Conservation (phyloP, 257 asterid genomes). For the Fraxinus americana region DNA sequence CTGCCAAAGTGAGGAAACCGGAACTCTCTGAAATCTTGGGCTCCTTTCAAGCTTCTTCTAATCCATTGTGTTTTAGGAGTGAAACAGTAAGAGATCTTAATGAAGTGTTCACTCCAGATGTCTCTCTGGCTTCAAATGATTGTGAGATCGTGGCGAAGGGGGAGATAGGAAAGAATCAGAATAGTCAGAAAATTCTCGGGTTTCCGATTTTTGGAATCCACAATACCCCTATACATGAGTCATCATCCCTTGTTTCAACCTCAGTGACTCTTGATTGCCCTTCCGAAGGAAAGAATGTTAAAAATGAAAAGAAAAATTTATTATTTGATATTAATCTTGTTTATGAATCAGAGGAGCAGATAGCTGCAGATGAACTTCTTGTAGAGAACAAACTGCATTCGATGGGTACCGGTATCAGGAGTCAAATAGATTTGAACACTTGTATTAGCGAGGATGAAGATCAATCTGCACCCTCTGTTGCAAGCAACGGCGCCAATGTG, state of each 20-base stretch:
- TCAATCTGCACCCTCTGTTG: conserved; percentile 12
- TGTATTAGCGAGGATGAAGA: conserved; percentile 42
- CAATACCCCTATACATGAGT: background rate
- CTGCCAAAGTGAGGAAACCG: conserved; percentile 23
- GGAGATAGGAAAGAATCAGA: background rate
- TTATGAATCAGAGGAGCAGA: conserved; percentile 31
- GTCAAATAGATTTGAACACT: conserved; percentile 40
- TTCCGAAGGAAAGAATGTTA: background rate
- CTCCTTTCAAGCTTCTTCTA: too few relatives aligned
- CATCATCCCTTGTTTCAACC: background rate
- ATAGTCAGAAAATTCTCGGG: background rate
- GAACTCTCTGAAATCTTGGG: too few relatives aligned
- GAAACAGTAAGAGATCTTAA: too few relatives aligned
- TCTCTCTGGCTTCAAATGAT: conserved; percentile 32
- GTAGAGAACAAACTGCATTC: conserved; percentile 25
- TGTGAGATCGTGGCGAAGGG: conserved; percentile 21
- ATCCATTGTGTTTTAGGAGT: too few relatives aligned
- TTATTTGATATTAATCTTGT: background rate
- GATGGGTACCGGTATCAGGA: conserved; percentile 15
- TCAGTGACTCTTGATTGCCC: background rate
- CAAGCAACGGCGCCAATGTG: background rate
- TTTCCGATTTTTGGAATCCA: background rate
- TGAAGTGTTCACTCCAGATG: too few relatives aligned
- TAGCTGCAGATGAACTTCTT: conserved; percentile 19
- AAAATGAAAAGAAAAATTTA: background rate